Base-by-base conservation (phyloP, 2,329 filamentous ascomycete genomes). In the Grosmannia penicillata region DNA sequence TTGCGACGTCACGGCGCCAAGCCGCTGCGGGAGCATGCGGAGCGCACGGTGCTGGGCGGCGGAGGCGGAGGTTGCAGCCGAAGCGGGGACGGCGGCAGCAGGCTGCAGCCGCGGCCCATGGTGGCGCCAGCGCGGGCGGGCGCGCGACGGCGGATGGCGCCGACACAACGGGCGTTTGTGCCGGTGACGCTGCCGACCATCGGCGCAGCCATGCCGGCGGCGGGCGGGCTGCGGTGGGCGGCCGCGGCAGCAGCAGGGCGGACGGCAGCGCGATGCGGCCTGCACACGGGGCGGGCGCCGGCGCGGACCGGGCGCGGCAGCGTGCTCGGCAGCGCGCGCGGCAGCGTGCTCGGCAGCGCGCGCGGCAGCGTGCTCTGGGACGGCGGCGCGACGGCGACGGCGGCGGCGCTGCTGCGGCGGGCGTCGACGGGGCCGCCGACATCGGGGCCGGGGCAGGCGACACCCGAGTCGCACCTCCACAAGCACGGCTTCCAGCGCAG, bases 401-500 rank as follows among this genome's bases (percentile, higher is more conserved):
- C n/a, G 28, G 28, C 10, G 8, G n/a, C 10, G 28, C 10, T 15
- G 5, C 6, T 30, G 14, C 10, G 28, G n/a, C 11, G 8, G 28
- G n/a, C 28, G n/a, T 7, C 7, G 7, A 17, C 28, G n/a, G n/a
- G 13, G 4, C 6, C 5, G 28, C 6, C 28, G 28, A 30, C 10
- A n/a, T 8, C 28, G 9, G 15, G 9, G 26, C 14, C 26, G 5
- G 26, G 13, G 13, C 26, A 28, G 14, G 4, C 24, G 18, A 21
- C 9, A 14, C 10, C 18, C 25, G 26, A 10, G 6, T 10, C 27
- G 19, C 47, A 51, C 33, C 42, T 51, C 13, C 47, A 48, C 29
- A 45, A 48, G 22, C 49, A 56, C 47, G 54, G 51, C 2, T 58
- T 56, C 36, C 39, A 43, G 39, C 43, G 42, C 49, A 87, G 83